Conservation (phyloP, 1,284 basidiomycete species). For the Phellopilus nigrolimitatus region DNA sequence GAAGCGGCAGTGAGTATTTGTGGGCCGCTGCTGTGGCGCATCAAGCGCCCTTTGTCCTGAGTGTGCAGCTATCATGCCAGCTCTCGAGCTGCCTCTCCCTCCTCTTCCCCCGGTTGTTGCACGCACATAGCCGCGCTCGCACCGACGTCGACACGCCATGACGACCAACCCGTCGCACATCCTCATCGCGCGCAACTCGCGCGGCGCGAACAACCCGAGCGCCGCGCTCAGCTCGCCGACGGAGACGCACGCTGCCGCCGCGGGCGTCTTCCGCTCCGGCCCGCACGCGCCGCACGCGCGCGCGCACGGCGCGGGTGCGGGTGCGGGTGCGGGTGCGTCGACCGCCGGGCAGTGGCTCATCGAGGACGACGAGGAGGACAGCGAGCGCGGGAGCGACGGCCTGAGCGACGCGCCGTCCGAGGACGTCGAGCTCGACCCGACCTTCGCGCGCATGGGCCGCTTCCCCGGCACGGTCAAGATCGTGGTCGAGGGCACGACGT, state of each 20-base stretch:
- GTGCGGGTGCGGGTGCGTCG: conserved; percentile 26
- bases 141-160: too few relatives aligned
- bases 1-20: too few relatives aligned
- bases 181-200: conserved; percentile 77
- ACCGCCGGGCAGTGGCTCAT: conserved; percentile 16
- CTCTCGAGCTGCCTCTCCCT: neutral
- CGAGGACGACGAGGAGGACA: conserved; percentile 16
- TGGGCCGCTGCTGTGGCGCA: too few relatives aligned
- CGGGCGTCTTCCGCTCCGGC: conserved; percentile 74
- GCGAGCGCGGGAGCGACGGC: conserved; percentile 34
- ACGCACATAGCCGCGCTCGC: neutral
- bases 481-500: conserved; percentile 76
- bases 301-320: conserved; percentile 73
- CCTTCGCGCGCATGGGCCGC: conserved; percentile 57
- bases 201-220: conserved; percentile 65
- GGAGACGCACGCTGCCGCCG: conserved; percentile 78
- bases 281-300: conserved; percentile 69
- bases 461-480: conserved; percentile 82
- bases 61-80: neutral
- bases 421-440: conserved; percentile 68
- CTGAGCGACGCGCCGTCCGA: conserved; percentile 47
- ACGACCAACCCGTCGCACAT: conserved; percentile 77
- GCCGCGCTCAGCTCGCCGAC: conserved; percentile 76
- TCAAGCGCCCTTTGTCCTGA: neutral
- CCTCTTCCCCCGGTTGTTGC: neutral